phyloP scores from a whole-genome alignment of 148 eudicot genomes.

The Chenopodium quinoa region DNA sequence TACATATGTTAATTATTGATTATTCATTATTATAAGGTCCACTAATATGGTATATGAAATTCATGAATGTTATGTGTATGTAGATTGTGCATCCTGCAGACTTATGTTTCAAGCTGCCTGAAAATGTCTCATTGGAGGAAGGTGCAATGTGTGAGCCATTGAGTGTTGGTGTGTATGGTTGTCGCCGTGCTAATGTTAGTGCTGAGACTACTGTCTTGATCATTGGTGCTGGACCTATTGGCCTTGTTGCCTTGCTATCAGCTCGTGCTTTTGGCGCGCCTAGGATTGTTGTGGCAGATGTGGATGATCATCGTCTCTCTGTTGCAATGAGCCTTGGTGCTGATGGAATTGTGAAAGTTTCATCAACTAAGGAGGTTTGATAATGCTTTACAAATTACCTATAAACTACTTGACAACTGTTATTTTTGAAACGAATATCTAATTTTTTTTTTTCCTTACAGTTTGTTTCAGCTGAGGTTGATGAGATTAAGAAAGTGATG shows the following conservation, averaged over 20 bases:
- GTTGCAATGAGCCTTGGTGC: conserved; percentile 60
- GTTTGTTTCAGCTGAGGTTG: conserved; percentile 50
- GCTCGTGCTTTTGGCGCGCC: conserved; percentile 76
- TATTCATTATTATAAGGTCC: background rate
- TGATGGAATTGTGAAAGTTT: conserved; percentile 47
- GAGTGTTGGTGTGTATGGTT: conserved; percentile 72
- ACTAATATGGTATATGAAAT: background rate
- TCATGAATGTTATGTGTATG: background rate
- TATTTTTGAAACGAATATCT: no score
- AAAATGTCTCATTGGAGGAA: conserved; percentile 68
- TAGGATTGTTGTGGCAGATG: conserved; percentile 51
- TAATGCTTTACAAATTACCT: no score
- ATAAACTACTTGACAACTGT: no score
- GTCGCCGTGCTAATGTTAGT: conserved; percentile 58
- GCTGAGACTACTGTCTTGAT: conserved; percentile 57
- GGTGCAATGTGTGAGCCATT: conserved; percentile 63
- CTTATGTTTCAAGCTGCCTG: conserved; percentile 73
- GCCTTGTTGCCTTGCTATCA: conserved; percentile 63
- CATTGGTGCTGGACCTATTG: conserved; percentile 75
- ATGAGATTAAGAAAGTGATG: conserved; percentile 45
- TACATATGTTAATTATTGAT: no score
- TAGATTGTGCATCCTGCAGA: conserved; percentile 95
- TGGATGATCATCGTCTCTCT: conserved; percentile 54
- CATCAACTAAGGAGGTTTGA: conserved; percentile 41
- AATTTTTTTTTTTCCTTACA: conserved; percentile 4